phyloP scores from a whole-genome alignment of 176 grass and related monocot genomes.

The Pontederia paniculata region DNA sequence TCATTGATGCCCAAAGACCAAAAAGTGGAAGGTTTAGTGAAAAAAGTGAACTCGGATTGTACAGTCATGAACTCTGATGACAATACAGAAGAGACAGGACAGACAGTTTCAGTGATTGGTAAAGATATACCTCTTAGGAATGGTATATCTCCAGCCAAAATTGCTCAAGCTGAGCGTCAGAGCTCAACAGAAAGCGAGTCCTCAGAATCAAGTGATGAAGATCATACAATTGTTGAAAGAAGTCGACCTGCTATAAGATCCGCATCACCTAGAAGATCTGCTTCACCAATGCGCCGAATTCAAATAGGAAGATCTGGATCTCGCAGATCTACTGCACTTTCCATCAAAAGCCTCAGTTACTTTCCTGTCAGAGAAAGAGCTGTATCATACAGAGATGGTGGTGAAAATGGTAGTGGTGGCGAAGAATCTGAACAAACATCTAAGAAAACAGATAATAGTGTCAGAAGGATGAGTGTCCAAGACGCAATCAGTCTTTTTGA shows the following conservation, averaged over 20 bases:
- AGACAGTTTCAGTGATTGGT: conserved; percentile 17
- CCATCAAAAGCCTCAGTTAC: conserved; percentile 86
- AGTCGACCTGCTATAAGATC: conserved; percentile 72
- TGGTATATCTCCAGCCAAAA: conserved; percentile 65
- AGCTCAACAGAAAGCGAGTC: conserved; percentile 58
- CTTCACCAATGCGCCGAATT: conserved; percentile 92
- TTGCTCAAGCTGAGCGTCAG: conserved; percentile 89
- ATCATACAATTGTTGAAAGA: conserved; percentile 63
- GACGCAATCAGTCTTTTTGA: conserved; percentile 96
- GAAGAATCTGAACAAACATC: conserved; percentile 52
- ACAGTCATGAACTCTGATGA: conserved; percentile 20
- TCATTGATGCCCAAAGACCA: conserved; percentile 39
- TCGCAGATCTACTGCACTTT: conserved; percentile 72
- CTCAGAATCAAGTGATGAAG: conserved; percentile 44
- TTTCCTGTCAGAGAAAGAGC: conserved; percentile 75
- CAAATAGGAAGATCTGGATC: conserved; percentile 97
- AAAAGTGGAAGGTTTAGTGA: conserved; percentile 11
- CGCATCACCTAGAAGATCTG: conserved; percentile 89
- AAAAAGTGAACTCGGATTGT: conserved; percentile 15
- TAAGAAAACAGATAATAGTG: conserved; percentile 65
- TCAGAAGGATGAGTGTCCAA: conserved; percentile 92
- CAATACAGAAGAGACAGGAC: conserved; percentile 14
- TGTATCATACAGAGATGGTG: conserved; percentile 52
- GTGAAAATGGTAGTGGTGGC: conserved; percentile 46
- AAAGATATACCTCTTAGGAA: conserved; percentile 25